Evolutionary conservation across 441 rosid species (phyloP).

Genomic region (Adansonia gregorii): DNA sequence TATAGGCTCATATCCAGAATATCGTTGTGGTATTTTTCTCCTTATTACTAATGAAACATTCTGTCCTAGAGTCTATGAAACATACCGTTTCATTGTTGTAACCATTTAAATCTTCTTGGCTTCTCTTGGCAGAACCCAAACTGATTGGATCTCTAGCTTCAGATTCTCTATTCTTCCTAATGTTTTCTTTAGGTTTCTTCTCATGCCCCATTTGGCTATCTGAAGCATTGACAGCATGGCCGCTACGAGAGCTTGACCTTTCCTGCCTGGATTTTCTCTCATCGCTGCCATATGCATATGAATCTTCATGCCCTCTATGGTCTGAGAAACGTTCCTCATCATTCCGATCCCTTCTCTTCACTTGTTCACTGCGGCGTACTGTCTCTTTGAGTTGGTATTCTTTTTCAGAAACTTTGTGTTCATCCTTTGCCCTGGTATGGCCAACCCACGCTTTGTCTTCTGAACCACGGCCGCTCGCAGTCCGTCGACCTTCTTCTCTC

Average conservation of each 20-base stretch:
- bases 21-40: conserved; percentile 26
- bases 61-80: conserved; percentile 43
- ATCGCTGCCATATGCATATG: conserved; percentile 53
- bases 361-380: conserved; percentile 63
- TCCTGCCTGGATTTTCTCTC: conserved; percentile 85
- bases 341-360: conserved; percentile 68
- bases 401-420: conserved; percentile 64
- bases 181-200: conserved; percentile 70
- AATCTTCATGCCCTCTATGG: conserved; percentile 68
- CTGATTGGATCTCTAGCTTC: conserved; percentile 60
- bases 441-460: conserved; percentile 76
- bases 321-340: conserved; percentile 70
- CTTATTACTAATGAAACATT: conserved; percentile 29
- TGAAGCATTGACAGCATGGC: conserved; percentile 50
- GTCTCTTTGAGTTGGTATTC: conserved; percentile 72
- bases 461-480: conserved; percentile 58
- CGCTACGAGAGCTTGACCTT: conserved; percentile 61
- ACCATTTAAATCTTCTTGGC: conserved; percentile 72
- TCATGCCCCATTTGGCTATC: conserved; percentile 71
- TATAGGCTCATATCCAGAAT: conserved; percentile 29
- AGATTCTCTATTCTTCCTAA: conserved; percentile 71
- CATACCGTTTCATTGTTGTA: conserved; percentile 73
- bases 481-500: conserved; percentile 64
- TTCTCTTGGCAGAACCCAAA: conserved; percentile 55
- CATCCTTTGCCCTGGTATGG: conserved; percentile 65